A percentile compares a stretch with the other conserved stretches of the same genome.
Conservation (phyloP, 176 grass and related monocot genomes). For the Aegilops tauschii region DNA sequence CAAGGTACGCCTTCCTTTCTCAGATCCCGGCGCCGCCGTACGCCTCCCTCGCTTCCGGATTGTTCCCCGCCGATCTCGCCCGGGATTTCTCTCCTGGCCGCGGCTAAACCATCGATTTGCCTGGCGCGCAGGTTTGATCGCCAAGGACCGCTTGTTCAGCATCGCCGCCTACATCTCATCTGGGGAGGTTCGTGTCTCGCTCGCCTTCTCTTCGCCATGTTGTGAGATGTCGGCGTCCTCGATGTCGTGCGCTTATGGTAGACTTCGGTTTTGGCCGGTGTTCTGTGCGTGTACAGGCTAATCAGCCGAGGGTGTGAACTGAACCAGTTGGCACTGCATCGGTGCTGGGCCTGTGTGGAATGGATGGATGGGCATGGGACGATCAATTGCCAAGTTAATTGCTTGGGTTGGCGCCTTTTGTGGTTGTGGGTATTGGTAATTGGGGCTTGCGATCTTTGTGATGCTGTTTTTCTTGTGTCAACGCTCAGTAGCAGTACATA, state of each 20-base stretch:
- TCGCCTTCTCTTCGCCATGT: neutral
- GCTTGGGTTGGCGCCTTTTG: neutral
- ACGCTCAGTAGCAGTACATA: neutral
- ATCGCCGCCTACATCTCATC: conserved; percentile 62
- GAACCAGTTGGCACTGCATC: neutral
- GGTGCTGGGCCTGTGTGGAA: neutral
- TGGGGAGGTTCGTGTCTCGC: conserved; percentile 33
- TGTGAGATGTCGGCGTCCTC: neutral
- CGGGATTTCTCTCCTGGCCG: neutral
- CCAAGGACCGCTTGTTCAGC: conserved; percentile 63
- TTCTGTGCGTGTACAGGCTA: neutral
- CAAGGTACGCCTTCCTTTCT: conserved; percentile 37
- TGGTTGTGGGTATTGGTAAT: neutral
- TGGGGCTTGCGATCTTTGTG: neutral
- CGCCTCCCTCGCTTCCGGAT: neutral
- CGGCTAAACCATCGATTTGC: neutral
- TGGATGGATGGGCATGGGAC: neutral
- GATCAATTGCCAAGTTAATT: neutral
- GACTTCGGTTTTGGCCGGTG: neutral
- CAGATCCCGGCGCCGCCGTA: neutral
- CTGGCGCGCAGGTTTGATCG: conserved; percentile 38
- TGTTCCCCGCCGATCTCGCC: neutral
- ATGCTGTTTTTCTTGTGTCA: neutral
- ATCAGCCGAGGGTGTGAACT: neutral
- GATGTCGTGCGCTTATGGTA: neutral